Conservation (phyloP, 176 grass and related monocot species). For the Eragrostis curvula region DNA sequence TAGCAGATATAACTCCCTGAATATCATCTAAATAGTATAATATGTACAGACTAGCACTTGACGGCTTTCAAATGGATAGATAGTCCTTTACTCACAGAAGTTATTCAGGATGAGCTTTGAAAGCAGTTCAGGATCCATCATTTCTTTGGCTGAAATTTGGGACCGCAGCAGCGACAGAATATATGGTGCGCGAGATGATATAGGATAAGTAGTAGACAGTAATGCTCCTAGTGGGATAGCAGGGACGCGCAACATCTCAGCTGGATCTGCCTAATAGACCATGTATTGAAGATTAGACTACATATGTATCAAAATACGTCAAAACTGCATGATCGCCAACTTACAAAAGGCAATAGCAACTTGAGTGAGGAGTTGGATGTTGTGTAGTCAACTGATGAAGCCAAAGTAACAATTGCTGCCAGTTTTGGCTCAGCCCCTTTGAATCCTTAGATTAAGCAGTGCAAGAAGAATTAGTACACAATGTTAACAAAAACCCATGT, state of each 20-base stretch:
- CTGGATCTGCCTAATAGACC: constrained; percentile 82
- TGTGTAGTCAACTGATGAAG: constrained; percentile 95
- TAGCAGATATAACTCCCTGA: neutral
- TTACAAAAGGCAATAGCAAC: constrained; percentile 90
- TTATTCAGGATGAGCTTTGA: constrained; percentile 89
- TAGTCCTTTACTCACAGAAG: constrained; percentile 77
- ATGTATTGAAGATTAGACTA: constrained; percentile 39
- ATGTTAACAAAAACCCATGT: neutral
- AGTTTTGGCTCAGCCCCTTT: constrained; percentile 61
- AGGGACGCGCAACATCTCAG: constrained; percentile 78
- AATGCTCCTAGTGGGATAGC: constrained; percentile 78
- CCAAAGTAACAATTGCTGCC: constrained; percentile 82
- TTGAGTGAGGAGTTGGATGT: constrained; percentile 95
- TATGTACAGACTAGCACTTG: neutral
- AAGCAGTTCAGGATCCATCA: constrained; percentile 95
- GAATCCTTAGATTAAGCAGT: constrained; percentile 54
- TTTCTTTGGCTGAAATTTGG: constrained; percentile 90
- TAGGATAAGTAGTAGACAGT: constrained; percentile 78
- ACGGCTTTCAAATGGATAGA: constrained; percentile 14
- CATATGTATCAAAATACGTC: constrained; percentile 22
- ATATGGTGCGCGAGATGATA: constrained; percentile 77
- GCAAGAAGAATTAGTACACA: constrained; percentile 40
- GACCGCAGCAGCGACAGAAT: constrained; percentile 75
- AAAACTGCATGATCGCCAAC: constrained; percentile 29
- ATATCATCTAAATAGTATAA: constrained; percentile 10